Evolutionary conservation across 2,329 filamentous ascomycete species (phyloP).

Genomic region (Venturia pyrina): DNA sequence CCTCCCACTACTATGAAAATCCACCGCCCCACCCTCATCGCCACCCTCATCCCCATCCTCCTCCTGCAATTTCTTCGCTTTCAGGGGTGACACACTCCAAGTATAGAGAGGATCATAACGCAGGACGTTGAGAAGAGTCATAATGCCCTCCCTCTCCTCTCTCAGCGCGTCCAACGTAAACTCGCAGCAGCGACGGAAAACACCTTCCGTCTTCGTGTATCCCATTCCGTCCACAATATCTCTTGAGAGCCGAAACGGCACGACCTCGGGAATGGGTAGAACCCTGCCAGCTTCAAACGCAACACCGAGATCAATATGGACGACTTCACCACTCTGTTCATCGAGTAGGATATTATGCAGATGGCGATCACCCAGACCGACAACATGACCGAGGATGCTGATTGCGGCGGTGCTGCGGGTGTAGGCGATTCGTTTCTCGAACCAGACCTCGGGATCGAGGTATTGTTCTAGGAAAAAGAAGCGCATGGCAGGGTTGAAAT

Average conservation of each 20-base stretch:
- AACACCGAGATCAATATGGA: conserved; percentile 94
- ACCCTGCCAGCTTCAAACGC: conserved; percentile 95
- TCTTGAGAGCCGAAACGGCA: conserved; percentile 87
- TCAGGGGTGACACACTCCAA: conserved; percentile 74
- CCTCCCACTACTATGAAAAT: conserved; percentile 25
- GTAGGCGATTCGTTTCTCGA: conserved; percentile 77
- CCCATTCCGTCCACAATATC: conserved; percentile 98
- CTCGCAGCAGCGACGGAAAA: conserved; percentile 96
- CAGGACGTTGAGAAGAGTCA: conserved; percentile 95
- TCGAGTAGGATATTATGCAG: conserved; percentile 96
- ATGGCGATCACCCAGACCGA: conserved; percentile 88
- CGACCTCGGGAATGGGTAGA: conserved; percentile 88
- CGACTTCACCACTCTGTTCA: conserved; percentile 77
- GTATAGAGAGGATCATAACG: conserved; percentile 96
- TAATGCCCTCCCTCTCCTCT: conserved; percentile 94
- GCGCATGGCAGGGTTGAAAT: conserved; percentile 85
- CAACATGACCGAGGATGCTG: conserved; percentile 85
- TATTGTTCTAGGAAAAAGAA: conserved; percentile 98
- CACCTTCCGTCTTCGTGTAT: conserved; percentile 85
- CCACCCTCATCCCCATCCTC: conserved; percentile 37
- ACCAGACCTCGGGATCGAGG: conserved; percentile 92
- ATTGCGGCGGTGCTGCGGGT: conserved; percentile 89
- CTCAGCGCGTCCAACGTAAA: conserved; percentile 91
- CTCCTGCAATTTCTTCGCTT: conserved; percentile 58
- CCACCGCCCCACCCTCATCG: conserved; percentile 21